phyloP scores from a whole-genome alignment of 2,329 filamentous ascomycete species.

The Nemania sp. region DNA sequence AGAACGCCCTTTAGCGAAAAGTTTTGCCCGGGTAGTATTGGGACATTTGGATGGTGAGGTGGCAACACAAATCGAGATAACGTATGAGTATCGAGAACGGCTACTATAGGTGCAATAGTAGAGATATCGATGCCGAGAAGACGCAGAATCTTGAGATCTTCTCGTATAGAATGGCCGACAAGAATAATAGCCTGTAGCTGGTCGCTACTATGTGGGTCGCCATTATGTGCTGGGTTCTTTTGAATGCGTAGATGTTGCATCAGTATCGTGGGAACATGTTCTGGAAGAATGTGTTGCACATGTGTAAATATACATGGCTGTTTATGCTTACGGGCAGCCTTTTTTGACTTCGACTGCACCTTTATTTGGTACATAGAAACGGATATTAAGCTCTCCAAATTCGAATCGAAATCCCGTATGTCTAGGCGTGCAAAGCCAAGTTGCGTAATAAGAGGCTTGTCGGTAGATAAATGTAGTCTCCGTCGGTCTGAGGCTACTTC shows the following conservation, averaged over 20 bases:
- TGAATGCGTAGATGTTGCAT: constrained; percentile 12
- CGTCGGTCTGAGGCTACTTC: constrained; percentile 9
- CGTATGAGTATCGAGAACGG: constrained; percentile 11
- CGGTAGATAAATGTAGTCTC: neutral
- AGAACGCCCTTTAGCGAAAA: constrained; percentile 12
- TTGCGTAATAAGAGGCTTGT: constrained; percentile 10
- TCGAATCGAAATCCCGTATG: constrained; percentile 4
- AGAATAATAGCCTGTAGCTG: constrained; percentile 13
- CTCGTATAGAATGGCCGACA: constrained; percentile 13
- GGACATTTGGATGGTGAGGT: constrained; percentile 8
- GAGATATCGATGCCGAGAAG: constrained; percentile 14
- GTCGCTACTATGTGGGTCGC: neutral
- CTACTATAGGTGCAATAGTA: constrained; percentile 14
- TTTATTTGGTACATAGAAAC: constrained; percentile 11
- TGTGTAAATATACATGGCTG: constrained; percentile 16
- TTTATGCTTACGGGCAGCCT: too few species aligned
- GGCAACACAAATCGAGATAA: constrained; percentile 14
- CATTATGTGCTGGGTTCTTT: neutral
- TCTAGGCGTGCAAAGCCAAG: constrained; percentile 19
- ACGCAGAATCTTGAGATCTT: constrained; percentile 12
- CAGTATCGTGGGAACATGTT: constrained; percentile 6
- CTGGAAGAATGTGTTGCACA: neutral
- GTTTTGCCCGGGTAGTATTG: neutral
- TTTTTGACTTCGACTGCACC: constrained; percentile 1
- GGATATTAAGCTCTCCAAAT: constrained; percentile 9